Evolutionary conservation across 1,284 basidiomycete genomes (phyloP), one percentile per base, ranked within the genome.

Genomic region (Ustilago lituana): DNA sequence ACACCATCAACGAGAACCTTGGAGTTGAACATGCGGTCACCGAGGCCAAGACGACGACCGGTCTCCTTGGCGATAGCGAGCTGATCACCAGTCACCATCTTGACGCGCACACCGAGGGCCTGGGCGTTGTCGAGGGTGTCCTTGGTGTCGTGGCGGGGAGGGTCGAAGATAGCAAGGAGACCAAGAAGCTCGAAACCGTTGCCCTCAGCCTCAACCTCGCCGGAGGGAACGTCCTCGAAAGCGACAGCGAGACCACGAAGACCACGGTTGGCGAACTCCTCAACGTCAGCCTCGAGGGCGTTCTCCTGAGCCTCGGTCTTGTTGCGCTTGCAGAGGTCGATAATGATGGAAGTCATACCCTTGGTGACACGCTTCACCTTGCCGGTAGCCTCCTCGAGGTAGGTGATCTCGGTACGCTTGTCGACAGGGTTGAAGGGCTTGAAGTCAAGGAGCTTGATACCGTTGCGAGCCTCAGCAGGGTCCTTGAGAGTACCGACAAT

Each of bases 1-100:
- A 91, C 91, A 45, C 92, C 92, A 60, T 94, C 91, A 87, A 94
- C 93, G 83, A 95, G 87, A 40, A 94, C 92, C 87, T 94, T 94
- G 76, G 93, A 90, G 69, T 91, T 89, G 87, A 94, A 95, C 92
- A 96, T 95, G 87, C 95, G 92, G 85, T 94, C 93, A 83, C 93
- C 93, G 70, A 92, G 86, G 82, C 94, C 94, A 58, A 98, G 91
- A 87, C 94, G 92, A 85, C 94, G 91, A 77, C 95, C 94, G 70
- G 94, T 98, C 85, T 98, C 95, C 89, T 98, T 98, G 61, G 94
- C 94, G 63, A 98, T 98, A 77, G 95, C 94, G 82, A 98, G 92
- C 86, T 97, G 93, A 84, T 98, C 94, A 88, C 94, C 94, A 44
- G 94, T 98, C 72, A 97, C 94, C 95, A 98, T 98, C 90, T 98